These are phyloP conservation scores for Fusarium marasasianum DNA, from an alignment of 2,329 filamentous ascomycete species.

Conservation along the genomic window DNA sequence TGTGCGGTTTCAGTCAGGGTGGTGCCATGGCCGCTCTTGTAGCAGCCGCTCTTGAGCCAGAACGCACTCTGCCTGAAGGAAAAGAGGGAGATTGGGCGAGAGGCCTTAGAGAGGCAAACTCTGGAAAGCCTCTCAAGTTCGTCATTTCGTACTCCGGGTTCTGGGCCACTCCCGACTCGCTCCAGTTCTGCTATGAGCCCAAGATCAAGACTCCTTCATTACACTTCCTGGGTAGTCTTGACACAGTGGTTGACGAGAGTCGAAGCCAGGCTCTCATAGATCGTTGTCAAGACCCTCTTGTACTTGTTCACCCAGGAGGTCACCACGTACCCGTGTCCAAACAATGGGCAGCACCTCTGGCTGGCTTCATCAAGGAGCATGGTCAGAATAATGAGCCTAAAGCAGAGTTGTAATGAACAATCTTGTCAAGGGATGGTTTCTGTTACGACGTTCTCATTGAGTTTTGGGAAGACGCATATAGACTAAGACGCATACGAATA, in stretches of 20 bases:
- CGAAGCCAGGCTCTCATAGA: constrained; percentile 75
- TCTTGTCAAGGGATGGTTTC: not conserved
- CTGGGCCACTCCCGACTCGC: constrained; percentile 66
- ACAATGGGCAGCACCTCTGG: constrained; percentile 80
- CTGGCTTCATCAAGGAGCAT: constrained; percentile 70
- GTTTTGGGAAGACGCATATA: constrained; percentile 10
- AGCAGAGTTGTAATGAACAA: constrained; percentile 36
- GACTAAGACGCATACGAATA: constrained; percentile 30
- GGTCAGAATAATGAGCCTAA: constrained; percentile 41
- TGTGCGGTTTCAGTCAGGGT: constrained; percentile 86
- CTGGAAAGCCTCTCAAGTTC: constrained; percentile 67
- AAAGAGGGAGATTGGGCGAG: constrained; percentile 53
- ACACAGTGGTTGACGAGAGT: constrained; percentile 86
- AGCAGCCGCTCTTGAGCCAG: constrained; percentile 73
- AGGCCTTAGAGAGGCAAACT: constrained; percentile 60
- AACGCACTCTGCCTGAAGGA: constrained; percentile 41
- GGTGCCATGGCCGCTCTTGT: constrained; percentile 78
- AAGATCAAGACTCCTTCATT: constrained; percentile 79
- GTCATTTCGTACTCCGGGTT: constrained; percentile 83
- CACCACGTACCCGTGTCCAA: constrained; percentile 88
- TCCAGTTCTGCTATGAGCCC: constrained; percentile 75
- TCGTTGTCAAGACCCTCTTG: constrained; percentile 63
- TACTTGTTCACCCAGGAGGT: constrained; percentile 82
- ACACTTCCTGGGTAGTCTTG: constrained; percentile 84
- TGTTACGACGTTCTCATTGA: not conserved